phyloP scores from a whole-genome alignment of 352 stramenopile species.

The Pythium dissimile region DNA sequence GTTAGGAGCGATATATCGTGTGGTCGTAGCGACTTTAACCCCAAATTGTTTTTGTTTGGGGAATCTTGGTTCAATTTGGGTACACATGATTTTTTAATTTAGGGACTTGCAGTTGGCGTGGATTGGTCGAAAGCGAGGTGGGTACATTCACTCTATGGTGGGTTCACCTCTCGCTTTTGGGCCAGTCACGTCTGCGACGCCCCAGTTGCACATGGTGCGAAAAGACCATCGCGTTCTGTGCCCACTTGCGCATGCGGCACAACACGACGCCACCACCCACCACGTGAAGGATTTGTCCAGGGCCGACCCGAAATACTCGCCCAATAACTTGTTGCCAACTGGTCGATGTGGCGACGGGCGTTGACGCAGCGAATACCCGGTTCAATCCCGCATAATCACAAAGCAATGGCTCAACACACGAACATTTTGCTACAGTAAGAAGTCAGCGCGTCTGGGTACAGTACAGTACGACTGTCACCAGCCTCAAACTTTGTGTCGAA shows the following conservation, averaged over 20 bases:
- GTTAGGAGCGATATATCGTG: background rate
- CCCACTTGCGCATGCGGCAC: conserved; percentile 17
- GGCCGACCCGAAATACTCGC: too few relatives aligned
- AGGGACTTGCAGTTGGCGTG: conserved; percentile 1
- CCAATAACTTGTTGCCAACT: too few relatives aligned
- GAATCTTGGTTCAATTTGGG: conserved; percentile 1
- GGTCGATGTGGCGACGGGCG: background rate
- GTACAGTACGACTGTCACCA: background rate
- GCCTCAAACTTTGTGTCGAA: background rate
- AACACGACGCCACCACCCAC: conserved; percentile 7
- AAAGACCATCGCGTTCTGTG: conserved; percentile 1
- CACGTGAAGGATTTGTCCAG: background rate
- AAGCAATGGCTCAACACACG: background rate
- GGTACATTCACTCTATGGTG: conserved; percentile 2
- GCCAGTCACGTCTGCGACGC: conserved; percentile 4
- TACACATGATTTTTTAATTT: conserved; percentile 2
- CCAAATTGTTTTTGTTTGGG: background rate
- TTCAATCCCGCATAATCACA: background rate
- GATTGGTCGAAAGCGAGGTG: conserved; percentile 15
- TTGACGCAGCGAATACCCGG: background rate
- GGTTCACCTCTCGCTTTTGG: too few relatives aligned
- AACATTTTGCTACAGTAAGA: too few relatives aligned
- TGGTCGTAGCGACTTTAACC: background rate
- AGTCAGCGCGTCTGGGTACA: background rate
- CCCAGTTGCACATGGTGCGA: conserved; percentile 16